phyloP scores from a whole-genome alignment of 2,329 filamentous ascomycete genomes.

The Stylonectria norvegica region DNA sequence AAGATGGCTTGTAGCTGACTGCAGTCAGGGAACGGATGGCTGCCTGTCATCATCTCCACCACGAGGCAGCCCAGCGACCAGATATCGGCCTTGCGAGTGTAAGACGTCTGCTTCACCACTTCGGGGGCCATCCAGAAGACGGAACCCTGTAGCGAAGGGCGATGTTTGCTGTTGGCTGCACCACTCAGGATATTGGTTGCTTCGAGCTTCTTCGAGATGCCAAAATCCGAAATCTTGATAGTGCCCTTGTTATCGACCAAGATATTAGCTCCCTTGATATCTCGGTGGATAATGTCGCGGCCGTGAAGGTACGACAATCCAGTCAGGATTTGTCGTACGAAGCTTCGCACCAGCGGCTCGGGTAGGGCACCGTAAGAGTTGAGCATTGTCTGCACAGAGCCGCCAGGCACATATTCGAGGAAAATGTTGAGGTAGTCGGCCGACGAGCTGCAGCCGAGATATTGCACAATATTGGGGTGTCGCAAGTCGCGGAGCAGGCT shows the following conservation, averaged over 20 bases:
- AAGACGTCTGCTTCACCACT: constrained; percentile 95
- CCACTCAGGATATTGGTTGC: constrained; percentile 77
- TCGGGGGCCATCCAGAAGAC: constrained; percentile 99
- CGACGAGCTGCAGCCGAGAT: constrained; percentile 90
- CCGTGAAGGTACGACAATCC: constrained; percentile 92
- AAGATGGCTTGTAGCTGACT: constrained; percentile 98
- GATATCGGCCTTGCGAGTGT: constrained; percentile 97
- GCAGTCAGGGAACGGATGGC: constrained; percentile 94
- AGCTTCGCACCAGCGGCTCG: constrained; percentile 91
- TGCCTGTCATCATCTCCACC: constrained; percentile 98
- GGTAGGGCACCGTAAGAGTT: constrained; percentile 95
- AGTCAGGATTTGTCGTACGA: constrained; percentile 90
- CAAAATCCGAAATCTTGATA: constrained; percentile 99
- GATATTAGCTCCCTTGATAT: constrained; percentile 99
- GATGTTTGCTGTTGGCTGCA: constrained; percentile 64
- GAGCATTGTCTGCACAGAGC: constrained; percentile 96
- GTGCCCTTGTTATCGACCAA: constrained; percentile 98
- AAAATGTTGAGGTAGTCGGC: constrained; percentile 97
- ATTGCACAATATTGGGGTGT: constrained; percentile 97
- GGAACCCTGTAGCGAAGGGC: constrained; percentile 85
- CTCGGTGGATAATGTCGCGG: constrained; percentile 93
- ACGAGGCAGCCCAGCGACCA: constrained; percentile 97
- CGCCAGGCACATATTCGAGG: constrained; percentile 96
- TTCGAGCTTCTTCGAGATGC: constrained; percentile 96
- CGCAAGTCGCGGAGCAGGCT: constrained; percentile 88